These are phyloP conservation scores for Eucalyptus marginata DNA, from an alignment of 345 rosid genomes.

Conservation along the genomic window DNA sequence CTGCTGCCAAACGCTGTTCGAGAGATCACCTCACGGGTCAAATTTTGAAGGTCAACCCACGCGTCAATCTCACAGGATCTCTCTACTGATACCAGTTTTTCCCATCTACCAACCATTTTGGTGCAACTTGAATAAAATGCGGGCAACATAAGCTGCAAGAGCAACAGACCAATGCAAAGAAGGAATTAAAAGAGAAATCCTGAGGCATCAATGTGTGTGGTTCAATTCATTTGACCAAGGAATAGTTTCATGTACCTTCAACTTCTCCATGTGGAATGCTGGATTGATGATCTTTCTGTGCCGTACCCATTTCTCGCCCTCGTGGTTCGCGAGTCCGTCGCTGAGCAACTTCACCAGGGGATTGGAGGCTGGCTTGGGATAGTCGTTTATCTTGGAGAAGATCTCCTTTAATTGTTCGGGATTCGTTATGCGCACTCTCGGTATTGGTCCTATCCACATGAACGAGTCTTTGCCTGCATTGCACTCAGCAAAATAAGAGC, in stretches of 20 bases:
- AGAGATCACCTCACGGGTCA: conserved; percentile 34
- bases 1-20: conserved; percentile 38
- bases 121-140: conserved; percentile 3
- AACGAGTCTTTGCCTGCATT: conserved; percentile 2
- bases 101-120: conserved; percentile 20
- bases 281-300: conserved; percentile 9
- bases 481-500: not conserved
- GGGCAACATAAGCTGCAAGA: conserved; percentile 19
- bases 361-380: not conserved
- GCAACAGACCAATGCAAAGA: not conserved
- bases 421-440: not conserved
- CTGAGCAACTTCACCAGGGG: not conserved
- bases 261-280: conserved; percentile 27
- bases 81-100: not conserved
- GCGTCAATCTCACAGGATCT: conserved; percentile 14
- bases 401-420: not conserved
- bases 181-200: not conserved
- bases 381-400: not conserved
- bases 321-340: not conserved
- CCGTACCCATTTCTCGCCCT: conserved; percentile 5
- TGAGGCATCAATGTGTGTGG: conserved; percentile 2
- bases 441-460: conserved; percentile 2
- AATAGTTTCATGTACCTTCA: conserved; percentile 20
- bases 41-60: conserved; percentile 21
- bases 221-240: not conserved